These are phyloP conservation scores for Boletus vinaceobasis DNA, from an alignment of 768 basidiomycete species.

Conservation along the genomic window DNA sequence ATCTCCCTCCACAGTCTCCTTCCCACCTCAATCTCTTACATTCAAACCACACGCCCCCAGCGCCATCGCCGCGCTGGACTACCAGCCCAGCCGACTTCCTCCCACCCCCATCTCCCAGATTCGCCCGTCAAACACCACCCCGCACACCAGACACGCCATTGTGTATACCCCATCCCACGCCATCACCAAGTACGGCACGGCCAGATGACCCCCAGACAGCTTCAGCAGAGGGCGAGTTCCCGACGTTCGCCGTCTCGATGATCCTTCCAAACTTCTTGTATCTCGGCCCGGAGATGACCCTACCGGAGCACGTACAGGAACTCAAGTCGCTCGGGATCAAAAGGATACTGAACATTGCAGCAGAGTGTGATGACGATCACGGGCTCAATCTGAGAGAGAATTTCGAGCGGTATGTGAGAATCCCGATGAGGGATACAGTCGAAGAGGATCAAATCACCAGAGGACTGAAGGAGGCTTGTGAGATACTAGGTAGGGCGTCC, in stretches of 20 bases:
- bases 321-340: slow-evolving; percentile 74
- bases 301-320: slow-evolving; percentile 70
- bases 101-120: slow-evolving; percentile 33
- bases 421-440: slow-evolving; percentile 93
- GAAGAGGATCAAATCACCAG: slow-evolving; percentile 86
- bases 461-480: slow-evolving; percentile 82
- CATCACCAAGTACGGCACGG: slow-evolving; percentile 62
- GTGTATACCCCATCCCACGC: slow-evolving; percentile 21
- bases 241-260: slow-evolving; percentile 78
- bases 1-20: slow-evolving; percentile 44
- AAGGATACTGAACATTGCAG: slow-evolving; percentile 87
- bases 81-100: slow-evolving; percentile 35
- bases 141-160: slow-evolving; percentile 39
- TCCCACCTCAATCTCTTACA: slow-evolving; percentile 58
- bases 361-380: slow-evolving; percentile 84
- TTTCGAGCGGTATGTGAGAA: slow-evolving; percentile 82
- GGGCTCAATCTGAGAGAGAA: slow-evolving; percentile 61
- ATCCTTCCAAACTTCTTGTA: slow-evolving; percentile 90
- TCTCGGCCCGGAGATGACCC: slow-evolving; percentile 83
- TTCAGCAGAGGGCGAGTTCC: slow-evolving; percentile 45
- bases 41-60: slow-evolving; percentile 58
- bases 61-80: slow-evolving; percentile 43
- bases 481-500: slow-evolving; percentile 69
- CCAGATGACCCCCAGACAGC: slow-evolving; percentile 41
- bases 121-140: slow-evolving; percentile 32